These are phyloP conservation scores for Oidiodendron maius DNA, from an alignment of 495 filamentous ascomycete genomes.

Conservation along the genomic window DNA sequence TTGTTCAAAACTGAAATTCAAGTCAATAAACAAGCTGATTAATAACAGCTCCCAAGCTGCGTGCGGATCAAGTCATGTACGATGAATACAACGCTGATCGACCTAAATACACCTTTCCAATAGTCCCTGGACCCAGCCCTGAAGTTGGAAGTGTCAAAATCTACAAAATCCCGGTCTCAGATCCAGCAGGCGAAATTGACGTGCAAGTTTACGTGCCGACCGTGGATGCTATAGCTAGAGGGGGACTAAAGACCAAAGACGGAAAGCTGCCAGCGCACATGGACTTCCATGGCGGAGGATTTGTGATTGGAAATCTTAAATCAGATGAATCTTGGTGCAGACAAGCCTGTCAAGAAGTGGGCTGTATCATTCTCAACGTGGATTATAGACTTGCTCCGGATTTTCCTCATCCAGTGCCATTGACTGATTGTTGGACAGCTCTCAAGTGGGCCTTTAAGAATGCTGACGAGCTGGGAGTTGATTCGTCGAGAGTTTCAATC, in stretches of 20 bases:
- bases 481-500: conserved; percentile 27
- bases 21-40: not conserved
- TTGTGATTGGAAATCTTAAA: conserved; percentile 53
- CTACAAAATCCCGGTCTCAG: conserved; percentile 26
- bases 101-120: conserved; percentile 28
- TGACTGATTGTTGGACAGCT: conserved; percentile 34
- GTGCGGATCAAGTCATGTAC: conserved; percentile 32
- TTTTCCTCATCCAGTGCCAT: conserved; percentile 27
- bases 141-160: conserved; percentile 28
- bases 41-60: conserved; percentile 8
- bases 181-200: conserved; percentile 27
- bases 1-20: too few species aligned
- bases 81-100: conserved; percentile 30
- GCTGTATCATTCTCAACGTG: conserved; percentile 42
- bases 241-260: conserved; percentile 20
- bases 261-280: conserved; percentile 45
- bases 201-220: conserved; percentile 30
- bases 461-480: conserved; percentile 31
- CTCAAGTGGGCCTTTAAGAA: conserved; percentile 35
- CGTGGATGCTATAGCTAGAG: conserved; percentile 20
- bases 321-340: conserved; percentile 56
- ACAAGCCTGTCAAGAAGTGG: conserved; percentile 40
- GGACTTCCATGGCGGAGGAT: conserved; percentile 63
- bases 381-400: conserved; percentile 36
- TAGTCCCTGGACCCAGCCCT: conserved; percentile 15